These are phyloP conservation scores for Hypomontagnella monticulosa DNA, from an alignment of 495 filamentous ascomycete genomes.

Conservation along the genomic window DNA sequence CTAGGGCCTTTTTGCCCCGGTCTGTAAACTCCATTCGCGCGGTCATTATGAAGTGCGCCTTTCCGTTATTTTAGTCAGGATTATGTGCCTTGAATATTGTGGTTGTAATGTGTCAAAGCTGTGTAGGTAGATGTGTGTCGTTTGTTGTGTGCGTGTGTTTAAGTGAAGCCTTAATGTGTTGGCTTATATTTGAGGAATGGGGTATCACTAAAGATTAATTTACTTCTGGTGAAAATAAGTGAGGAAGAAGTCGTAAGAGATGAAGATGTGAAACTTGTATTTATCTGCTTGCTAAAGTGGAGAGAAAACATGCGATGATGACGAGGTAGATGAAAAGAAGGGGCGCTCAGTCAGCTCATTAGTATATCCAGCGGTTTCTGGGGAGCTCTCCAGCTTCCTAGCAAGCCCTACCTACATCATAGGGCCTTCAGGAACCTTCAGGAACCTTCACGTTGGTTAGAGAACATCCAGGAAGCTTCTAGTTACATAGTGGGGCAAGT, in stretches of 20 bases:
- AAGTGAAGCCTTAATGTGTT: slow-evolving; percentile 19
- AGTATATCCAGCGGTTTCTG: slow-evolving; percentile 13
- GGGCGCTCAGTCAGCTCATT: slow-evolving; percentile 26
- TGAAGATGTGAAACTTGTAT: slow-evolving; percentile 24
- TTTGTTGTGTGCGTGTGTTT: slow-evolving; percentile 13
- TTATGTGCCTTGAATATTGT: too few relatives aligned
- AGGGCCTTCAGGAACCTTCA: slow-evolving; percentile 20
- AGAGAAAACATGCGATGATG: slow-evolving; percentile 39
- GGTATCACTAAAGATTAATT: slow-evolving; percentile 11
- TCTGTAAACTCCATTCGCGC: slow-evolving; percentile 87
- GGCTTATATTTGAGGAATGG: slow-evolving; percentile 4
- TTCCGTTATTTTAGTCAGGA: slow-evolving; percentile 6
- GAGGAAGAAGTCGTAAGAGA: slow-evolving; percentile 13
- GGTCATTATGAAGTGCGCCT: slow-evolving; percentile 52
- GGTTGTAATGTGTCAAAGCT: not conserved
- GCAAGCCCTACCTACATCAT: slow-evolving; percentile 37
- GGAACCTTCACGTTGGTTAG: slow-evolving; percentile 22
- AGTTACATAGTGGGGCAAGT: slow-evolving; percentile 26
- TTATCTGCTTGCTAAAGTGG: slow-evolving; percentile 32
- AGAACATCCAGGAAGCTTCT: slow-evolving; percentile 36
- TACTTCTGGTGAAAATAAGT: slow-evolving; percentile 17
- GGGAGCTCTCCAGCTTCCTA: slow-evolving; percentile 12
- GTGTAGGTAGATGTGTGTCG: slow-evolving; percentile 6
- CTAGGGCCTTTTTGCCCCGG: slow-evolving; percentile 84
- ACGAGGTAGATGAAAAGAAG: slow-evolving; percentile 13